Evolutionary conservation across 1,139 yeast genomes (phyloP).

Genomic region (Zhuliangozyma parablackwelliae): DNA sequence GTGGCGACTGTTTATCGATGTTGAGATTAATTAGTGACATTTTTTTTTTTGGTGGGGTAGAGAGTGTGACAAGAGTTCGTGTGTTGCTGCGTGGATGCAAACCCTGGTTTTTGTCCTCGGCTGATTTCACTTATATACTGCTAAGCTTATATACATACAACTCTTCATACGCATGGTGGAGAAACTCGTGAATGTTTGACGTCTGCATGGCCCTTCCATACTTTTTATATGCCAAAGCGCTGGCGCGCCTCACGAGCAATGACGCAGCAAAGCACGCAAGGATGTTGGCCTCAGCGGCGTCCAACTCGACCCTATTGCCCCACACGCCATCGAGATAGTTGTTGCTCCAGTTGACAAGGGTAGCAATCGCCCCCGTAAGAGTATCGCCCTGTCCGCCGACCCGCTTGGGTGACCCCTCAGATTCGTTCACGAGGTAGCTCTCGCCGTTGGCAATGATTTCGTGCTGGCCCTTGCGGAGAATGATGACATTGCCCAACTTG

Average conservation of each 20-base stretch:
- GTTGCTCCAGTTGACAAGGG: constrained; percentile 40
- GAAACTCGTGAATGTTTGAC: constrained; percentile 65
- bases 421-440: constrained; percentile 31
- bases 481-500: constrained; percentile 55
- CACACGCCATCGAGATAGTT: constrained; percentile 56
- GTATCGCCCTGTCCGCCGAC: constrained; percentile 52
- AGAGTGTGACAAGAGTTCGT: too few species aligned
- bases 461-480: constrained; percentile 65
- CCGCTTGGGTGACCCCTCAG: constrained; percentile 54
- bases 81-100: too few species aligned
- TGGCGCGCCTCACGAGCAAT: constrained; percentile 61
- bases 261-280: constrained; percentile 77
- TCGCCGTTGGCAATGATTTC: constrained; percentile 58
- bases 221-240: constrained; percentile 57
- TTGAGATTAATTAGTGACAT: too few species aligned
- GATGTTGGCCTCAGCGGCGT: constrained; percentile 34
- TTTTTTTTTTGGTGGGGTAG: too few species aligned
- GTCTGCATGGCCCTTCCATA: constrained; percentile 84
- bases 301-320: constrained; percentile 58
- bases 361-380: constrained; percentile 40
- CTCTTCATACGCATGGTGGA: constrained; percentile 60
- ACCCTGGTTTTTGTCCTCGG: background rate
- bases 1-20: too few species aligned
- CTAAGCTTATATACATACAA: constrained; percentile 28
- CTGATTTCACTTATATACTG: background rate